Conservation (phyloP, 1,139 yeast genomes). For the Fermentozyma sake region DNA sequence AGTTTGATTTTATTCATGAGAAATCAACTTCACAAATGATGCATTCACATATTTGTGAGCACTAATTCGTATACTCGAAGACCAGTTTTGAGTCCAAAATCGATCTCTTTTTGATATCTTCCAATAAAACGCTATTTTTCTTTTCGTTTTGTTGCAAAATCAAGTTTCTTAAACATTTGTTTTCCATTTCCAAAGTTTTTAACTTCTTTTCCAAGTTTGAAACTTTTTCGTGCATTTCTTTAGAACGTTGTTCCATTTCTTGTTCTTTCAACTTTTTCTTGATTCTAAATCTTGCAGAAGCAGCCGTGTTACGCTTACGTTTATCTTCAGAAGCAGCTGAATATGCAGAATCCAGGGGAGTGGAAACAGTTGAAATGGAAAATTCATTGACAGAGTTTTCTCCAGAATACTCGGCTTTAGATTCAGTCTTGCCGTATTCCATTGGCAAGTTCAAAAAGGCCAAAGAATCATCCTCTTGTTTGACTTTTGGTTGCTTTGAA, state of each 20-base stretch:
- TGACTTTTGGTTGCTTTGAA: conserved; percentile 16
- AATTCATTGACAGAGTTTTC: not conserved
- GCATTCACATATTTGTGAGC: too few species aligned
- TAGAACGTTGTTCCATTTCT: conserved; percentile 51
- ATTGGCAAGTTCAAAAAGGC: conserved; percentile 7
- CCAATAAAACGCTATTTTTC: conserved; percentile 36
- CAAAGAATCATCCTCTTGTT: conserved; percentile 8
- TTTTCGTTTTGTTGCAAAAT: conserved; percentile 45
- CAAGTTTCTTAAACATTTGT: conserved; percentile 56
- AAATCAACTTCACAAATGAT: too few species aligned
- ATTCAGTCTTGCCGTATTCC: not conserved
- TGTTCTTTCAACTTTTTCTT: conserved; percentile 58
- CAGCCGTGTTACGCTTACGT: conserved; percentile 58
- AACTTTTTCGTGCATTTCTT: conserved; percentile 39
- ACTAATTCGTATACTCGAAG: conserved; percentile 29
- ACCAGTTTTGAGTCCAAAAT: conserved; percentile 27
- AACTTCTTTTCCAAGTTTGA: conserved; percentile 38
- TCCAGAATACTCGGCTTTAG: conserved; percentile 1
- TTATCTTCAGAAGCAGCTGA: conserved; percentile 31
- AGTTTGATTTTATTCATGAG: too few species aligned
- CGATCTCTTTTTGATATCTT: conserved; percentile 39
- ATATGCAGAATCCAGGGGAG: conserved; percentile 3
- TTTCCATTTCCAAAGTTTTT: conserved; percentile 69
- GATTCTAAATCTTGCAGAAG: conserved; percentile 57
- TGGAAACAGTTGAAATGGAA: not conserved